A percentile compares a stretch with the other conserved stretches of the same genome.
Conservation (phyloP, 2,329 filamentous ascomycete species). For the Aspergillus arachidicola region DNA sequence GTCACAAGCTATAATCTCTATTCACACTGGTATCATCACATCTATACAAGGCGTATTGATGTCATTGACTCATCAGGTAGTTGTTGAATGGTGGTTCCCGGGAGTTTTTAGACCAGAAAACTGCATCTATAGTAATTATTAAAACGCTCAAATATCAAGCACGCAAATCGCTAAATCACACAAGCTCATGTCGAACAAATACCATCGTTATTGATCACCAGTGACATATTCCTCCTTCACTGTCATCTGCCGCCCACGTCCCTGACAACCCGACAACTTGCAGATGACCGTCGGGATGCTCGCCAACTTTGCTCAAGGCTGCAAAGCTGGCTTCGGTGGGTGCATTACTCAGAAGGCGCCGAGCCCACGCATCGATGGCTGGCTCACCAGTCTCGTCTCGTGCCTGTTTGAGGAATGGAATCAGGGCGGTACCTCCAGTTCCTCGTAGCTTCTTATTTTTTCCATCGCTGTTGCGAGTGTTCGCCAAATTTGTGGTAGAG, state of each 20-base stretch:
- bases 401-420: constrained; percentile 95
- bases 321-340: constrained; percentile 42
- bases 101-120: background rate
- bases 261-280: constrained; percentile 74
- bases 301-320: constrained; percentile 55
- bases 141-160: background rate
- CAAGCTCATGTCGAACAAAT: background rate
- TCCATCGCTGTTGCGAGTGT: constrained; percentile 40
- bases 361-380: constrained; percentile 71
- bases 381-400: constrained; percentile 94
- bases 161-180: background rate
- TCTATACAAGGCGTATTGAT: background rate
- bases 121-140: background rate
- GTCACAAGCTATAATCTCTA: background rate
- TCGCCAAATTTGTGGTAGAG: constrained; percentile 57
- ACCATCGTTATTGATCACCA: constrained; percentile 42
- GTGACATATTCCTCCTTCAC: constrained; percentile 64
- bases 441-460: constrained; percentile 70
- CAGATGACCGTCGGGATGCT: constrained; percentile 57
- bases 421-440: constrained; percentile 89
- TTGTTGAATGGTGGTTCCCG: background rate
- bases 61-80: background rate
- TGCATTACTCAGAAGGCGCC: constrained; percentile 59
- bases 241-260: constrained; percentile 86
- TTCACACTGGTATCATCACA: background rate